Percentiles rank a stretch among this genome's conserved stretches.
Evolutionary conservation across 73 alveolate genomes (phyloP).

Genomic region (Tetrahymena malaccensis): DNA sequence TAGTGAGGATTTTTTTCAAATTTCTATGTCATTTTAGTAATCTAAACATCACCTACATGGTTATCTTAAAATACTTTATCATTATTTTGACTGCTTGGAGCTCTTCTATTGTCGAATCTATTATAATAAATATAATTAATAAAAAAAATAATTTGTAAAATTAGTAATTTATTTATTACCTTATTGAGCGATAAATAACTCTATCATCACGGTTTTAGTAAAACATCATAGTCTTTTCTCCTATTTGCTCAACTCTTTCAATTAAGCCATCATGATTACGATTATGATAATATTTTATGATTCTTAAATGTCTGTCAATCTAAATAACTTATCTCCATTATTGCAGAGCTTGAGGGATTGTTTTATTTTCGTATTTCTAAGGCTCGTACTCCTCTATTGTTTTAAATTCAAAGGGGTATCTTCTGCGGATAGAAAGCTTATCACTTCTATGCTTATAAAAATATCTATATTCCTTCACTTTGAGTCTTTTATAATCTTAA

Average conservation of each 20-base stretch:
- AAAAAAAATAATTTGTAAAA: not conserved
- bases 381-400: constrained; percentile 80
- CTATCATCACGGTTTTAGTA: constrained; percentile 79
- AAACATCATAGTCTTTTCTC: constrained; percentile 71
- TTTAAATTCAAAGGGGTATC: constrained; percentile 81
- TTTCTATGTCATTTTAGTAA: constrained; percentile 61
- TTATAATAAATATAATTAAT: not conserved
- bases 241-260: constrained; percentile 80
- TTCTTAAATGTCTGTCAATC: constrained; percentile 66
- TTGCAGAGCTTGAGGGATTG: constrained; percentile 22
- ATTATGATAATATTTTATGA: constrained; percentile 71
- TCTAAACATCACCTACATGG: constrained; percentile 36
- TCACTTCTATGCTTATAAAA: constrained; percentile 74
- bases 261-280: constrained; percentile 82
- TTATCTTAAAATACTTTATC: constrained; percentile 10
- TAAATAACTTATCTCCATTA: constrained; percentile 78
- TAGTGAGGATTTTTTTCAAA: constrained; percentile 49
- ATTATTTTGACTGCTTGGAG: constrained; percentile 9
- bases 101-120: constrained; percentile 27
- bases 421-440: constrained; percentile 63
- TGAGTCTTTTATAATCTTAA: constrained; percentile 70
- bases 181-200: constrained; percentile 58
- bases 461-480: constrained; percentile 59
- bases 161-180: constrained; percentile 1
- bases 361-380: constrained; percentile 24